These are phyloP conservation scores for Chimonanthus salicifolius DNA, from an alignment of 164 flowering plant genomes.

Conservation along the genomic window DNA sequence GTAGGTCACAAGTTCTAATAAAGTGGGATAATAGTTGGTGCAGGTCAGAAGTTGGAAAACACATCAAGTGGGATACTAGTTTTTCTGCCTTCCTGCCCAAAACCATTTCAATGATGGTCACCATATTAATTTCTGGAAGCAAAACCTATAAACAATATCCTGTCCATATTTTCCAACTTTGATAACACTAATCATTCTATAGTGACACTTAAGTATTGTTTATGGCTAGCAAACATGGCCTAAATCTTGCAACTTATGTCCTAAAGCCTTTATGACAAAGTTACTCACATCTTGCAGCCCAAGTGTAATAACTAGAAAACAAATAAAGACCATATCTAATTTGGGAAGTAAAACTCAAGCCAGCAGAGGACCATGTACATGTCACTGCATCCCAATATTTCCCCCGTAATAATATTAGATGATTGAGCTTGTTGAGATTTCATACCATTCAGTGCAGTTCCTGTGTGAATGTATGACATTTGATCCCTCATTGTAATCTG, in stretches of 20 bases:
- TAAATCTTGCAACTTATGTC: too few relatives aligned
- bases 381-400: background rate
- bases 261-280: too few relatives aligned
- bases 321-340: background rate
- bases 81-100: background rate
- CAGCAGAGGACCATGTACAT: background rate
- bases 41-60: background rate
- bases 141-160: too few relatives aligned
- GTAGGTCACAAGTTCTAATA: background rate
- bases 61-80: background rate
- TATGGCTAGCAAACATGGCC: too few relatives aligned
- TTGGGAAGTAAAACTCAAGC: background rate
- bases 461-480: conserved; percentile 64
- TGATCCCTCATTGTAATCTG: conserved; percentile 39
- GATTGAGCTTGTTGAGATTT: background rate
- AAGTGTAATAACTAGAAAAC: background rate
- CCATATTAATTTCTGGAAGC: background rate
- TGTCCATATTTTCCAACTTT: too few relatives aligned
- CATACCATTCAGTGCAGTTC: conserved; percentile 83
- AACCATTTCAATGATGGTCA: background rate
- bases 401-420: background rate
- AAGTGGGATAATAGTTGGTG: background rate
- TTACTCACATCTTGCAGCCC: background rate
- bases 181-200: too few relatives aligned
- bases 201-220: too few relatives aligned